Evolutionary conservation across 176 grass and related monocot genomes (phyloP).

Genomic region (Musa troglodytarum): DNA sequence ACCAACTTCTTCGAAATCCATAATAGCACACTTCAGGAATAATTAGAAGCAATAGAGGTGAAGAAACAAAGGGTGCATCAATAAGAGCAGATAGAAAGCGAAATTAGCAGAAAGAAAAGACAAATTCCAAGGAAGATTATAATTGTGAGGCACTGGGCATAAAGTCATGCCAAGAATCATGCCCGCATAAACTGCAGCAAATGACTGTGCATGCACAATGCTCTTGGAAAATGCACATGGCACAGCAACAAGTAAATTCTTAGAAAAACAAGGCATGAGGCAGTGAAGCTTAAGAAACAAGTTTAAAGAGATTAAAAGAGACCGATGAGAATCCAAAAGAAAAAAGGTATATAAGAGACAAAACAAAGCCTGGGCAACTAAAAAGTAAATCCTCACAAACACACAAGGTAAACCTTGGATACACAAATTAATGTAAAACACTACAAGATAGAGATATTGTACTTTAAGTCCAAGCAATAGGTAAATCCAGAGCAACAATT

Average conservation of each 20-base stretch:
- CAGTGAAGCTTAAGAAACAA: no score
- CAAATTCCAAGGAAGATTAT: background rate
- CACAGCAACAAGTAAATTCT: no score
- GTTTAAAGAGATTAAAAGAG: no score
- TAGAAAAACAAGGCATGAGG: no score
- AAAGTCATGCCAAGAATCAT: background rate
- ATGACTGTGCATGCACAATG: no score
- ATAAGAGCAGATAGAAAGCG: background rate
- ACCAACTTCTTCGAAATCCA: background rate
- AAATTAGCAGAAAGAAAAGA: background rate
- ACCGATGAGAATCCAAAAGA: no score
- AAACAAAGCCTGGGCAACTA: no score
- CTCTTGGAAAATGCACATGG: no score
- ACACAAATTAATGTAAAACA: background rate
- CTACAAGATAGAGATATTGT: background rate
- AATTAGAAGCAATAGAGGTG: background rate
- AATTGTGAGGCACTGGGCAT: background rate
- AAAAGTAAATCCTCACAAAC: no score
- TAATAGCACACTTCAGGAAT: background rate
- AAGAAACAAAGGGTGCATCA: background rate
- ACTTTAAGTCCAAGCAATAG: background rate
- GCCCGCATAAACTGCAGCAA: background rate
- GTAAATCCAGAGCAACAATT: constrained; percentile 8
- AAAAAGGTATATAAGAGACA: no score
- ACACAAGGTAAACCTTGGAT: no score